Evolutionary conservation across 1,139 yeast species (phyloP).

Genomic region (Kurtzmaniella natalensis): DNA sequence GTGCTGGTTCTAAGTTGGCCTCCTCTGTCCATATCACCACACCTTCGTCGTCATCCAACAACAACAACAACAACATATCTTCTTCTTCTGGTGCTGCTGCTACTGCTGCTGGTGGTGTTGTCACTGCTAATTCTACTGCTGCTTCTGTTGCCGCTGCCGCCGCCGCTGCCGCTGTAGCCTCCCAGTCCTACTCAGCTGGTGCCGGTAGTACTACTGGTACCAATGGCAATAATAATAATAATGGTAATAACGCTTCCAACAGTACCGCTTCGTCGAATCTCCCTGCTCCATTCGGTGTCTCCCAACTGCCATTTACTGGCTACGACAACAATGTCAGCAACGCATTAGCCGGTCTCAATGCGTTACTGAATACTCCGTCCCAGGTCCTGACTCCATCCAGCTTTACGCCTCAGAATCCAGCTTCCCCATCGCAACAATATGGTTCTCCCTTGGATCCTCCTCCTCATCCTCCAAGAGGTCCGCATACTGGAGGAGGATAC

Average conservation of each 20-base stretch:
- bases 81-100: background rate
- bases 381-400: constrained; percentile 26
- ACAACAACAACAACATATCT: too few relatives aligned
- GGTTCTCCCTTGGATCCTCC: constrained; percentile 21
- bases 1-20: too few relatives aligned
- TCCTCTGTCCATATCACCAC: background rate
- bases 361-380: constrained; percentile 37
- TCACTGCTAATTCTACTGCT: too few relatives aligned
- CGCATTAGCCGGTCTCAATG: constrained; percentile 47
- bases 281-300: too few relatives aligned
- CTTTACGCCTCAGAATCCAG: constrained; percentile 3
- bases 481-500: constrained; percentile 42
- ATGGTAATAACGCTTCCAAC: too few relatives aligned
- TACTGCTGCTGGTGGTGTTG: constrained; percentile 1
- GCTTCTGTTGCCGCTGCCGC: too few relatives aligned
- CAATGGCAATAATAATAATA: too few relatives aligned
- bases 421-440: constrained; percentile 5
- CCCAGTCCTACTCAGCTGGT: too few relatives aligned
- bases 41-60: background rate
- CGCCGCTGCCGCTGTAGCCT: too few relatives aligned
- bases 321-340: constrained; percentile 40
- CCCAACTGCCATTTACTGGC: constrained; percentile 29
- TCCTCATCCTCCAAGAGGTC: constrained; percentile 18
- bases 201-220: too few relatives aligned
- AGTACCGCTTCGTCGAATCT: constrained; percentile 1